Base-by-base conservation (phyloP, 2,329 filamentous ascomycete species). In the Geoglossum cookeanum region DNA sequence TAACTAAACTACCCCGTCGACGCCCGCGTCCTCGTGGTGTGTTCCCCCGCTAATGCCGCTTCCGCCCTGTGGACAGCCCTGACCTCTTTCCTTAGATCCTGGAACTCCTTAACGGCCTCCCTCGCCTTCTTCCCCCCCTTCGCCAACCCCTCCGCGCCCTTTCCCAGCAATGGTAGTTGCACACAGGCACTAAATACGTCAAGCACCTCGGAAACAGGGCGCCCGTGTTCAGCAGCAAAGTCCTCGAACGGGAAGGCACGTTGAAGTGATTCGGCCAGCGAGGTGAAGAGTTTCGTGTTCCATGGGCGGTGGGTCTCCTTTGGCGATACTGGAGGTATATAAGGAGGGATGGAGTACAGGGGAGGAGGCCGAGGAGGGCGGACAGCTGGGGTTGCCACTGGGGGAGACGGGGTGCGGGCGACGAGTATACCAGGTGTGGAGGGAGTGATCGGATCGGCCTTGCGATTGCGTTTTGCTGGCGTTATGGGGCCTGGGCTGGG, bases 181-280 rank as follows among this genome's bases (percentile, higher is more conserved):
- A 77, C 70, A 55, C 76, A 70, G 55, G 73, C 74, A 0, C 69
- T 68, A 58, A 76, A 76, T 15, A 74, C 69, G 33, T 76, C 74
- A 56, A 68, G 68, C 7, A 77, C 71, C 60, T 71, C 74, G 42
- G 71, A 68, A 7, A 72, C 66, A 0, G 71, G 61, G 11, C 70
- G 65, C 13, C 68, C 67, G 60, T 77, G 74, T 22, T 74, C 68
- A 56, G 68, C 67, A 1, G 74, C 74, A 3, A 77, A 68, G 35
- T 69, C 68, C 3, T 68, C 68, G 55, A 74, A 75, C 3, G 74
- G 74, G 55, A 76, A 75, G 3, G 65, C 65, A 54, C 69, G 68
- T 62, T 74, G 70, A 48, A 72, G 72, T 0, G 74, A 75, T 62
- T 76, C 71, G 3, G 74, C 73, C 27, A 77, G 70, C 62, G 77